Base-by-base conservation (phyloP, 2,329 filamentous ascomycete species). In the Graphilbum ipis-grandicollis region DNA sequence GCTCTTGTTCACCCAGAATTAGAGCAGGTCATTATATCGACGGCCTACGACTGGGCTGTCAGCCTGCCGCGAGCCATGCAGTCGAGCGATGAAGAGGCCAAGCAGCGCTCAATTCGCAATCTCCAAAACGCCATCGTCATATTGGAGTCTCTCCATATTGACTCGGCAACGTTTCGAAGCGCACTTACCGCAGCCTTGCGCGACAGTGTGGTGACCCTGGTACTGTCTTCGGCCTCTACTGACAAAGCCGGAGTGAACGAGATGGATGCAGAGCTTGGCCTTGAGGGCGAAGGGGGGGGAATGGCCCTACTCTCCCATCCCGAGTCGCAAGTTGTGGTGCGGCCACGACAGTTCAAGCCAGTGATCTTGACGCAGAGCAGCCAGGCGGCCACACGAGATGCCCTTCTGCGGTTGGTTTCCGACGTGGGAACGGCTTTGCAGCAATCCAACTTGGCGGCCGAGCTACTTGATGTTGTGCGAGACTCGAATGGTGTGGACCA, bases 1-100 rank as follows among this genome's bases (percentile, higher is more conserved):
- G 56, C 73, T 4, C 59, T 59, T 19, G 62, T 68, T 12, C 68
- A 79, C 43, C 50, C 61, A 3, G 55, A 62, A 12, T 56, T 80
- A 1, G 52, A 61, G 9, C 67, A 73, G 7, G 53, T 66, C 9
- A 55, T 83, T 12, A 74, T 82, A 46, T 68, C 66, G 21, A 78
- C 71, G 1, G 64, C 92, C 1, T 80, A 88, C 52, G 75, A 75
- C 36, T 94, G 86, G 85, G 68, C 86, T 19, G 71, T 73, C 3
- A 77, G 82, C 30, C 66, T 98, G 15, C 78, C 88, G 5, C 71
- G 85, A 14, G 57, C 83, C 13, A 86, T 94, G 74, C 83, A 88
- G 52, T 72, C 75, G 9, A 79, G 75, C 45, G 85, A 96, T 47
- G 84, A 93, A 46, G 65, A 65, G n/a, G 62, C 68, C 21, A 93